Evolutionary conservation across 768 basidiomycete species (phyloP).

Genomic region (Glaciozyma antarctica): DNA sequence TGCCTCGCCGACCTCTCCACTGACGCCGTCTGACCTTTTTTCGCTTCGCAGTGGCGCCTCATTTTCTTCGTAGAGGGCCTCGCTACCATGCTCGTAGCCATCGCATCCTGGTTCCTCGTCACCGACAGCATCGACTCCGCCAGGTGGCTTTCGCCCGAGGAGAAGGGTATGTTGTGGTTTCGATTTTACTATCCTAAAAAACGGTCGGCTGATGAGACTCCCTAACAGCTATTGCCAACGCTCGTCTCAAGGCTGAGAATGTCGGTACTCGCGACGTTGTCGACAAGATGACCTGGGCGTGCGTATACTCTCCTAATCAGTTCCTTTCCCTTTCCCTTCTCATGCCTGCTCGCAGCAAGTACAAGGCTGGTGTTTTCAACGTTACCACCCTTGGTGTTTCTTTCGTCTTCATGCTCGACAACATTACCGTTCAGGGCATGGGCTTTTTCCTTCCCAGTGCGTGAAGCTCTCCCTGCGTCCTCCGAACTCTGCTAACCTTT

Average conservation of each 20-base stretch:
- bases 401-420: slow-evolving; percentile 35
- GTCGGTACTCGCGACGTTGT: slow-evolving; percentile 29
- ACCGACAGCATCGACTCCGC: slow-evolving; percentile 23
- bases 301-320: background rate
- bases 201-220: background rate
- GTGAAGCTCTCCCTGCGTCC: too few species aligned
- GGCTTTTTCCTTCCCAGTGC: slow-evolving; percentile 14
- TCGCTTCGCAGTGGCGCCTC: background rate
- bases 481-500: too few species aligned
- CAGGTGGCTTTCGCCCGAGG: slow-evolving; percentile 29
- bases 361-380: slow-evolving; percentile 6
- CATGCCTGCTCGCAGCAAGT: background rate
- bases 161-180: slow-evolving; percentile 6
- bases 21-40: too few species aligned
- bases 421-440: slow-evolving; percentile 28
- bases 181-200: too few species aligned
- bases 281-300: slow-evolving; percentile 28
- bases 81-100: slow-evolving; percentile 23
- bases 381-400: slow-evolving; percentile 22
- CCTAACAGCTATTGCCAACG: slow-evolving; percentile 10
- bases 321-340: background rate
- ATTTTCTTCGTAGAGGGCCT: slow-evolving; percentile 29
- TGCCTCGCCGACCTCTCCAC: too few species aligned
- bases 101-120: slow-evolving; percentile 21
- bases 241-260: slow-evolving; percentile 34